Evolutionary conservation across 2,329 filamentous ascomycete genomes (phyloP), one percentile per base, ranked within the genome.

Genomic region (Beauveria medogensis): DNA sequence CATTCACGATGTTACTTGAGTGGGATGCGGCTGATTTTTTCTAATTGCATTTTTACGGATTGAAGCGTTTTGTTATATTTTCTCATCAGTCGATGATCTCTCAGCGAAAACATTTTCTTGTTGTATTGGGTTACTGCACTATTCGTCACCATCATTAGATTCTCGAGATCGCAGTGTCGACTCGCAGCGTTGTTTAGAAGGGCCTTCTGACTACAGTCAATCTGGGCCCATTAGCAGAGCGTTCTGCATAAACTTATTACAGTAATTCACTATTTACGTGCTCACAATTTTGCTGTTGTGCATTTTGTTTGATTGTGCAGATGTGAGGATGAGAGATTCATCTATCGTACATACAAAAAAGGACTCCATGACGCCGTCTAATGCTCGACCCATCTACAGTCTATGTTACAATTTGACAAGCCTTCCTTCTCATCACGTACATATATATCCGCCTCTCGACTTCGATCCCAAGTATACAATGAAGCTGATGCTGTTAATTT

Each of bases 351-450:
- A 59, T 59, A 51, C 55, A 56, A 61, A 61, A 57, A 46, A 59
- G 41, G 63, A 53, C 56, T 59, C 61, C 57, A 52, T 53, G 57
- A 60, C 65, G 62, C 60, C 60, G 46, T 65, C 62, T 65, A 66
- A 67, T 67, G 61, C 61, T 63, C 56, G 48, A 44, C 28, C 72
- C 71, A 71, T 76, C 72, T 74, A 75, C 72, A 65, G 52, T 56
- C 40, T 76, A 66, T 67, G 62, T 62, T 77, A 77, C 77, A 72
- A 69, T 67, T 63, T 41, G 40, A 67, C 67, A 62, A 66, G 64
- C 59, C 46, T 53, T 51, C 57, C 51, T 50, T 30, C 43, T 59
- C 12, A 53, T 47, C 30, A 28, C 40, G 12, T 61, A 53, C 60
- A 60, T 58, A 62, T 16, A 26, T 26, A 18, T 28, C 44, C 22